Base-by-base conservation (phyloP, 192 early-diverging fungal species). In the Backusella psychrophila region DNA sequence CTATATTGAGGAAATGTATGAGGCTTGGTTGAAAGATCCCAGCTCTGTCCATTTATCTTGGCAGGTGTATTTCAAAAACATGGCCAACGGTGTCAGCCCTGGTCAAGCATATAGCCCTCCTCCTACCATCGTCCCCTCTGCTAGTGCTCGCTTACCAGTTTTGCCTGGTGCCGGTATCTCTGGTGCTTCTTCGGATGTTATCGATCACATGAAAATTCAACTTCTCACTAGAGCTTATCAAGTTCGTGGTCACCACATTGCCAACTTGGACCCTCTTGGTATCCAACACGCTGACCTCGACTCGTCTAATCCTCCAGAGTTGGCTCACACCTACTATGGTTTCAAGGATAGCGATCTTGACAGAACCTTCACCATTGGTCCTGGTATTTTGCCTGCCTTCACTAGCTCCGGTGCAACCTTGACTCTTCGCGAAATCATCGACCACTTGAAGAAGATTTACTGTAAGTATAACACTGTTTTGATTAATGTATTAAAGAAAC, bases 191-290 rank as follows among this genome's bases (percentile, higher is more conserved):
- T 72, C 79, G 36, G 88, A 94, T 71, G 94, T 99, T 56, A 90
- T 94, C 87, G 97, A 99, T 85, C 95, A 98, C 84, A 92, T 99
- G 90, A 99, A 99, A 86, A 93, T 99, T 42, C 97, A 99, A 88
- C 90, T 99, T 34, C 80, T 99, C 69, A 94, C 95, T 12, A 92
- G 98, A 52, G 96, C 98, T 21, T 98, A 95, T 84, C 97, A 98
- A 85, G 94, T 94, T 67, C 93, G 96, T 80, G 98, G 98, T 14
- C 98, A 99, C 83, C 95, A 95, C 73, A 87, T 97, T 76, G 98
- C 98, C 76, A 93, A 94, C 79, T 88, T 99, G 66, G 98, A 99
- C 80, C 98, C 98, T 52, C 90, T 99, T 39, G 95, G 92, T 31
- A 94, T 99, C 80, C 89, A 90, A 72, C 75, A 83, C 52, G 78